Percentiles rank a stretch among this genome's conserved stretches.
These are phyloP conservation scores for Gastrodia elata DNA, from an alignment of 106 monocot species.

Conservation along the genomic window DNA sequence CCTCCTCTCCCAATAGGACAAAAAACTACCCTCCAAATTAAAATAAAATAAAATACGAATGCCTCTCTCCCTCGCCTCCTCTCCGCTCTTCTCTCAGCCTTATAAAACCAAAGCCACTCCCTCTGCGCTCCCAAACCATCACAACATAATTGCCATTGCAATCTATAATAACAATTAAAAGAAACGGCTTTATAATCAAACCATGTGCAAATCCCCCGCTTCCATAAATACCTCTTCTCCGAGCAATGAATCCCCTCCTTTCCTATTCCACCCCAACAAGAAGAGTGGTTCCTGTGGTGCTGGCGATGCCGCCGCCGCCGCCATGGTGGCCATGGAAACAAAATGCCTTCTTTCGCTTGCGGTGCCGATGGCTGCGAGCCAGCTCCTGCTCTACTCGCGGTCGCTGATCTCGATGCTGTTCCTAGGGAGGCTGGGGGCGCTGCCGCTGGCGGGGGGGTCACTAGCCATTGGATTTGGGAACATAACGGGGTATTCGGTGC, in stretches of 20 bases:
- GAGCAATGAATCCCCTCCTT: background rate
- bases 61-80: background rate
- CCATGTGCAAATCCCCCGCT: background rate
- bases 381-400: conserved; percentile 67
- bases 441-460: conserved; percentile 72
- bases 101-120: background rate
- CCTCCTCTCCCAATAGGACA: background rate
- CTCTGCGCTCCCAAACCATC: background rate
- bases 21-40: background rate
- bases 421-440: conserved; percentile 57
- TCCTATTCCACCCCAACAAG: background rate
- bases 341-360: conserved; percentile 27
- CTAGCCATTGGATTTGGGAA: conserved; percentile 83
- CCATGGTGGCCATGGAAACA: conserved; percentile 25
- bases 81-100: too few species aligned
- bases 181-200: background rate
- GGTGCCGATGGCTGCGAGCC: conserved; percentile 40
- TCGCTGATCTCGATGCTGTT: conserved; percentile 79
- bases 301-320: too few species aligned
- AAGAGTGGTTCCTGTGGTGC: too few species aligned
- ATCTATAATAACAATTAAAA: background rate
- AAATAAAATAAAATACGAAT: background rate
- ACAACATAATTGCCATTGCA: background rate
- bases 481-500: conserved; percentile 90
- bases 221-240: background rate